Base-by-base conservation (phyloP, 2,329 filamentous ascomycete genomes). In the Chaetomium sp. region DNA sequence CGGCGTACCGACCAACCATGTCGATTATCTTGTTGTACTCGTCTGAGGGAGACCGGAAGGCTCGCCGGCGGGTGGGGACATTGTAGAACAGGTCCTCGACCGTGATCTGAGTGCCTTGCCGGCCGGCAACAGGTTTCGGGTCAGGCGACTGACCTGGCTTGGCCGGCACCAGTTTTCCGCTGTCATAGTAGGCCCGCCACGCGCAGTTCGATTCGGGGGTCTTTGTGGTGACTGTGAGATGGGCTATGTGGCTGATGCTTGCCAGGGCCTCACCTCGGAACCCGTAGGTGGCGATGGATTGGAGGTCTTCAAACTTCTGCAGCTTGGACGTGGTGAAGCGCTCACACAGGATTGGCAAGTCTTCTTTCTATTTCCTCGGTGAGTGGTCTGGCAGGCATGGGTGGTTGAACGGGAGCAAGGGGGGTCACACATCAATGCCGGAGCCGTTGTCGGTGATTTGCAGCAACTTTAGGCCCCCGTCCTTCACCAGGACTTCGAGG, bases 21-120 rank as follows among this genome's bases (percentile, higher is more conserved):
- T 99, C 95, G 29, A 98, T 88, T 63, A 99, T 97, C 79, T 98
- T 99, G 73, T 96, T 93, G 80, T 96, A 98, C 75, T 99, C 96
- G 74, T 99, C 95, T 45, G 93, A 91, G 21, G 91, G 81, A 16
- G 94, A 98, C 49, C 95, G 87, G 73, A 99, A 99, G 12, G 96
- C 95, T 69, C 88, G 87, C 42, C 93, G 87, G 27, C 95, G 87
- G 9, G 90, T 96, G 0, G 93, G 93, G 0, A 98, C 87, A 72
- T 97, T 99, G 82, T 97, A 99, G 76, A 99, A 99, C 12, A 99
- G 80, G 75, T 99, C 95, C 74, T 99, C 94, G 19, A 99, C 93
- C 0, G 92, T 93, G 72, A 99, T 97, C 73, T 97, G 93, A 2
- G 95, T 99, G 8, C 95, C 95, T 68, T 87, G 89, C 19, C 93